Conservation (phyloP, 768 basidiomycete genomes). For the Tulasnella sp. region DNA sequence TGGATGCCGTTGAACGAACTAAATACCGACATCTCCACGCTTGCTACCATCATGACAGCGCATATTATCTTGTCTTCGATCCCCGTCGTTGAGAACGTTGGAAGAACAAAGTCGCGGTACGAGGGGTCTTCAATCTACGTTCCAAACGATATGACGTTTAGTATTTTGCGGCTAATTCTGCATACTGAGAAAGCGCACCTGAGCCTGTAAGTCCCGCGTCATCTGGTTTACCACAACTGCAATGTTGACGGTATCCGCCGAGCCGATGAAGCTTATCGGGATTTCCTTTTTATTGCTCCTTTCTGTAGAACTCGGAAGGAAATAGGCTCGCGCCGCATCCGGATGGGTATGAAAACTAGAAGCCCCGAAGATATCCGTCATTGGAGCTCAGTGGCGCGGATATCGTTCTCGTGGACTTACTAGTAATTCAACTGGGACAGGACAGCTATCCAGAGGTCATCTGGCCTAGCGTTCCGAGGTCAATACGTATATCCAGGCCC, state of each 20-base stretch:
- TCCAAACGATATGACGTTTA: not conserved
- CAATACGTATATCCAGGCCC: not conserved
- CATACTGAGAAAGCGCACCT: not conserved
- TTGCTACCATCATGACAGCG: conserved; percentile 15
- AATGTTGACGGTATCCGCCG: conserved; percentile 4
- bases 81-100: conserved; percentile 9
- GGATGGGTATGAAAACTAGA: conserved; percentile 10
- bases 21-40: not conserved
- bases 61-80: conserved; percentile 16
- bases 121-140: not conserved
- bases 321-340: not conserved
- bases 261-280: not conserved
- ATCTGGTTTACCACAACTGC: conserved; percentile 1
- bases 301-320: not conserved
- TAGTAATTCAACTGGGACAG: conserved; percentile 17
- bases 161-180: not conserved
- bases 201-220: conserved; percentile 3
- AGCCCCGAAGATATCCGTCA: not conserved
- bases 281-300: conserved; percentile 7
- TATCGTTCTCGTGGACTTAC: not conserved
- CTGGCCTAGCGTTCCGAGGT: not conserved
- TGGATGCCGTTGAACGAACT: not conserved
- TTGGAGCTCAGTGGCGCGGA: not conserved
- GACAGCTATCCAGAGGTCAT: conserved; percentile 23
- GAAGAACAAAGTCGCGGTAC: conserved; percentile 11